Evolutionary conservation across 805 yeast genomes (phyloP).

Genomic region (Cyberlindnera veronae): DNA sequence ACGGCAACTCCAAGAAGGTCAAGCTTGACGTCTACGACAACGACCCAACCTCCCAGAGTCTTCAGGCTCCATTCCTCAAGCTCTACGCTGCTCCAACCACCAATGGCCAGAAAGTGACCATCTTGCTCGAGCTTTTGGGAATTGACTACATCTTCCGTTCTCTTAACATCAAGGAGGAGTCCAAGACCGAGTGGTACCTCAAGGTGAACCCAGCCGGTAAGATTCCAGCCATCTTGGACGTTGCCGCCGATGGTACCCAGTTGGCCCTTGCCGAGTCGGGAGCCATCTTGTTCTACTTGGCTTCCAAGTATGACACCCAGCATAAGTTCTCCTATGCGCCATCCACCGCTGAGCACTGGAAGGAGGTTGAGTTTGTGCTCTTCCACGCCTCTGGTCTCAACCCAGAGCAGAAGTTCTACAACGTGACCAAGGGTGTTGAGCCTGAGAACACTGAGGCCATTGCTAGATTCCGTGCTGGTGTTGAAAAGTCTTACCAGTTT

Average conservation of each 20-base stretch:
- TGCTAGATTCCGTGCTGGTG: slow-evolving; percentile 41
- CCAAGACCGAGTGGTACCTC: slow-evolving; percentile 54
- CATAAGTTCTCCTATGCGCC: slow-evolving; percentile 35
- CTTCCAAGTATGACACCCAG: slow-evolving; percentile 55
- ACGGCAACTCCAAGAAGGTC: slow-evolving; percentile 1
- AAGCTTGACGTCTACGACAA: slow-evolving; percentile 8
- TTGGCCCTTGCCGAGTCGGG: slow-evolving; percentile 53
- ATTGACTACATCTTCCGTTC: slow-evolving; percentile 31
- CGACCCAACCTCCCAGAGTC: slow-evolving; percentile 14
- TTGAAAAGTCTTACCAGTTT: slow-evolving; percentile 47
- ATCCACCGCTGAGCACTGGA: slow-evolving; percentile 45
- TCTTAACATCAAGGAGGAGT: slow-evolving; percentile 40
- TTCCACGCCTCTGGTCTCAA: slow-evolving; percentile 59
- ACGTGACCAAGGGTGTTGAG: slow-evolving; percentile 37
- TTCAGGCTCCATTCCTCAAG: slow-evolving; percentile 39
- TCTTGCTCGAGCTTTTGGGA: slow-evolving; percentile 35
- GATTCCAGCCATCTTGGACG: slow-evolving; percentile 49
- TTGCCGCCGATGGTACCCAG: slow-evolving; percentile 34
- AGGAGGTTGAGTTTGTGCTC: slow-evolving; percentile 46
- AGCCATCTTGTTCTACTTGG: slow-evolving; percentile 56
- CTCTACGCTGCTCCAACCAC: slow-evolving; percentile 39
- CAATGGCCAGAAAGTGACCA: slow-evolving; percentile 38
- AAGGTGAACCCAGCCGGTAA: slow-evolving; percentile 58
- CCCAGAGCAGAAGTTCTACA: slow-evolving; percentile 60
- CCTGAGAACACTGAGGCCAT: slow-evolving; percentile 40